Percentiles rank a stretch among this genome's conserved stretches.
Conservation (phyloP, 179 eudicot genomes). For the Gypsophila paniculata region DNA sequence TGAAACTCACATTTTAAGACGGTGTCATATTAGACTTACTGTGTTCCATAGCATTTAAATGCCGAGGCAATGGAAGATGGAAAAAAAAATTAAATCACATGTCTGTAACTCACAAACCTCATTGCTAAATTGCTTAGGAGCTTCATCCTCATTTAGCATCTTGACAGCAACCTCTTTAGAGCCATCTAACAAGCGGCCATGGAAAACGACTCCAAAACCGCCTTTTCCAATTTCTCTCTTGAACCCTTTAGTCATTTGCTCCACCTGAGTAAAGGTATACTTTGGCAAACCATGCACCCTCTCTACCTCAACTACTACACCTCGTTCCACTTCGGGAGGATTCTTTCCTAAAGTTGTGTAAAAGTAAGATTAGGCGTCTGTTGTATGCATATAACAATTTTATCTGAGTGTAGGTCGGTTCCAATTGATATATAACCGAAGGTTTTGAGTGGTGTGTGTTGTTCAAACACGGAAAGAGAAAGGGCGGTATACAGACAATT, state of each 20-base stretch:
- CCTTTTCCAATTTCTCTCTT: conserved; percentile 32
- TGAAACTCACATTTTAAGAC: too few relatives aligned
- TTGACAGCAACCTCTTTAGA: conserved; percentile 20
- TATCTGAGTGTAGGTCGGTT: too few relatives aligned
- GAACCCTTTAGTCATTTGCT: conserved; percentile 25
- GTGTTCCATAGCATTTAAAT: background rate
- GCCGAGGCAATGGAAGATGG: background rate
- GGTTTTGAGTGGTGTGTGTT: too few relatives aligned
- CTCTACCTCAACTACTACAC: background rate
- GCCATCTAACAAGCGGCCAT: conserved; percentile 27
- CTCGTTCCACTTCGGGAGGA: background rate
- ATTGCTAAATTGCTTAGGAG: conserved; percentile 18
- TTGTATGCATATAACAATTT: too few relatives aligned
- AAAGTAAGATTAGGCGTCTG: too few relatives aligned
- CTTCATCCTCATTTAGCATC: conserved; percentile 15
- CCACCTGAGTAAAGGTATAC: conserved; percentile 26
- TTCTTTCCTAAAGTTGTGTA: background rate
- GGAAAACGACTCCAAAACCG: conserved; percentile 33
- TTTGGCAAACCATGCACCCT: conserved; percentile 13
- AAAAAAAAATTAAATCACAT: too few relatives aligned
- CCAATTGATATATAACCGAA: too few relatives aligned
- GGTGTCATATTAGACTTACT: too few relatives aligned
- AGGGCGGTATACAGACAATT: too few relatives aligned
- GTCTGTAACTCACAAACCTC: conserved; percentile 17
- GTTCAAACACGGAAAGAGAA: background rate